Conservation (phyloP, 2,329 filamentous ascomycete species). For the Phyllosticta capitalensis region DNA sequence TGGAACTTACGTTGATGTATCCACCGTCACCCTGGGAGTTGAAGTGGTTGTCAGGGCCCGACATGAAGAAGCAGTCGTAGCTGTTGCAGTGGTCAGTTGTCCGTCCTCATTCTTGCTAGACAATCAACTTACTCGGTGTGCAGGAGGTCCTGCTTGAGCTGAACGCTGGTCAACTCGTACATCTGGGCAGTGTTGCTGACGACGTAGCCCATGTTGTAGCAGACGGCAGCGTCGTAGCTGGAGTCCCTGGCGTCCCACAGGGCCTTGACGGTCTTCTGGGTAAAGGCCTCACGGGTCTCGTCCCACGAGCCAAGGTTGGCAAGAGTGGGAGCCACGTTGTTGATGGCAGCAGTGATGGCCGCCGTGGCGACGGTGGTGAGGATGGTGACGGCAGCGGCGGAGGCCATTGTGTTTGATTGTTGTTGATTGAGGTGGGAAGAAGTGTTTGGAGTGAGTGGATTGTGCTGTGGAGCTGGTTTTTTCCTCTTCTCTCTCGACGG, state of each 20-base stretch:
- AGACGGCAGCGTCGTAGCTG: conserved; percentile 8
- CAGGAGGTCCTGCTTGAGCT: background rate
- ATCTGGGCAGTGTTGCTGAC: conserved; percentile 6
- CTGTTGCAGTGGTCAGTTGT: background rate
- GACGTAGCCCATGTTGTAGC: conserved; percentile 11
- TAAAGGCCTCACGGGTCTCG: conserved; percentile 6
- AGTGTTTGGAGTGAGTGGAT: background rate
- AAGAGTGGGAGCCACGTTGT: conserved; percentile 5
- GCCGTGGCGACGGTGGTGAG: conserved; percentile 3
- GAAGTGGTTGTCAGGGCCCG: conserved; percentile 10
- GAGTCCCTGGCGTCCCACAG: conserved; percentile 2
- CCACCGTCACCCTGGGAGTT: conserved; percentile 6
- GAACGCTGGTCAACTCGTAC: conserved; percentile 6
- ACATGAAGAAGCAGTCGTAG: conserved; percentile 11
- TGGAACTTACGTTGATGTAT: conserved; percentile 4
- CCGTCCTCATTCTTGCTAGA: background rate
- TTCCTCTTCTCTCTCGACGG: background rate
- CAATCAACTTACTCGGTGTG: conserved; percentile 4
- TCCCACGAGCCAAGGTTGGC: conserved; percentile 7
- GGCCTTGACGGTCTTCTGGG: conserved; percentile 4
- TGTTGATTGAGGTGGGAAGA: background rate
- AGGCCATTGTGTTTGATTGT: conserved; percentile 2
- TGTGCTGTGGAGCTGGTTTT: background rate
- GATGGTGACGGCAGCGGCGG: conserved; percentile 9
- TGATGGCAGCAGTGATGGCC: conserved; percentile 6